Evolutionary conservation across 352 stramenopile species (phyloP).

Genomic region (Globisporangium viniferum): DNA sequence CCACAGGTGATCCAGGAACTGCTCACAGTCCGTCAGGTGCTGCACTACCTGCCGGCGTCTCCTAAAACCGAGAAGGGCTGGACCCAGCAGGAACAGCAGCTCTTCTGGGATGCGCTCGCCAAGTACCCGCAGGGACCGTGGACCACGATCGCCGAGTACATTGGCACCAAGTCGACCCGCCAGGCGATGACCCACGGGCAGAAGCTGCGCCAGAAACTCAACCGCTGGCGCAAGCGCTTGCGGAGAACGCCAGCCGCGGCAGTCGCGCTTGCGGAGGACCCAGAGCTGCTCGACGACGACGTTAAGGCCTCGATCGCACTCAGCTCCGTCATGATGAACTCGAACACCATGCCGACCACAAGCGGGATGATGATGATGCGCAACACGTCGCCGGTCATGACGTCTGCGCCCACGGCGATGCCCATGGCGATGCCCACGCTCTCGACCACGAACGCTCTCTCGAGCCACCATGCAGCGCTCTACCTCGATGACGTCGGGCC

Average conservation of each 20-base stretch:
- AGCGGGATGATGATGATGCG: not conserved
- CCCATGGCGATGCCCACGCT: constrained; percentile 1
- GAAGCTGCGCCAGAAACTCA: constrained; percentile 51
- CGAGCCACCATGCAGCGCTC: not conserved
- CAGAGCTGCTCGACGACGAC: constrained; percentile 8
- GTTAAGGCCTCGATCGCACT: constrained; percentile 12
- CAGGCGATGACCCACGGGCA: constrained; percentile 51
- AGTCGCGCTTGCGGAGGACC: constrained; percentile 2
- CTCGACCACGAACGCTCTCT: not conserved
- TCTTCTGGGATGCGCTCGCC: constrained; percentile 41
- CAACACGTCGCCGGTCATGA: constrained; percentile 10
- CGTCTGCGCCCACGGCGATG: not conserved
- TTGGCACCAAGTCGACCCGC: constrained; percentile 38
- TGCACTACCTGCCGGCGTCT: constrained; percentile 36
- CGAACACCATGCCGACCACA: constrained; percentile 1
- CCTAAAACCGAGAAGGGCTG: constrained; percentile 31
- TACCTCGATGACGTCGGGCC: not conserved
- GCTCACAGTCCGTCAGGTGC: constrained; percentile 28
- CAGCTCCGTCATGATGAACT: constrained; percentile 15
- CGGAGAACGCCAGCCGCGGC: constrained; percentile 16
- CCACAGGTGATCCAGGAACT: constrained; percentile 36
- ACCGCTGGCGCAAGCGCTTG: constrained; percentile 37
- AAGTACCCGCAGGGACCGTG: constrained; percentile 41
- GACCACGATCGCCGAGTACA: constrained; percentile 42
- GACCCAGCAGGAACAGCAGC: constrained; percentile 33